Base-by-base conservation (phyloP, 2,329 filamentous ascomycete genomes). In the Phoma sp. region DNA sequence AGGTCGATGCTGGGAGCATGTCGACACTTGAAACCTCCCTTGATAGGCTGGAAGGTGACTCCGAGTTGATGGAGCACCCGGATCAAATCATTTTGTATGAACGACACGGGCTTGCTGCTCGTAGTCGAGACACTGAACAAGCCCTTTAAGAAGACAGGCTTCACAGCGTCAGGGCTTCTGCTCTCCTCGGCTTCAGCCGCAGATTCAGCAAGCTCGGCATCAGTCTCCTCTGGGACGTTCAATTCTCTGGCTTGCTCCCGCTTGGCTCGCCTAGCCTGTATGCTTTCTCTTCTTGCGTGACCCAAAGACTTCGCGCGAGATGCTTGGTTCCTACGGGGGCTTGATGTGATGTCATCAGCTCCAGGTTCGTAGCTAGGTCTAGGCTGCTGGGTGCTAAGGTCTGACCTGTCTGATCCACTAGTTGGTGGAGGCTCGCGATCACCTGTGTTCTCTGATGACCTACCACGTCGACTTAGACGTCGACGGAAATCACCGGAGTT, bases 81-180 rank as follows among this genome's bases (percentile, higher is more conserved):
- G 69, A 96, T 96, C 64, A 99, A 91, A 71, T 99, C 95, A 6
- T 87, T 81, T 32, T 93, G 87, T 59, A 99, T 99, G 54, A 92
- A 87, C 1, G 87, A 81, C 10, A 98, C 85, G 1, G 93, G 91
- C 71, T 96, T 96, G 69, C 88, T 95, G 53, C 92, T 97, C 6
- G 95, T 99, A 0, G 95, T 99, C 4, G 92, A 96, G 47, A 98
- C 95, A 67, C 93, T 98, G 78, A 99, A 98, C 15, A 99, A 82
- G 4, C 95, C 95, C 76, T 98, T 99, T 52, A 99, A 84, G 74
- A 90, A 98, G 3, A 98, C 95, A 0, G 95, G 95, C 74, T 96
- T 97, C 47, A 93, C 88, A 56, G 93, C 85, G 62, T 96, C 92
- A 5, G 89, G 87, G 62, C 85, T 88, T 20, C 77, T 74, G 18